Conservation (phyloP, 768 basidiomycete species). For the Suillus alpinus region DNA sequence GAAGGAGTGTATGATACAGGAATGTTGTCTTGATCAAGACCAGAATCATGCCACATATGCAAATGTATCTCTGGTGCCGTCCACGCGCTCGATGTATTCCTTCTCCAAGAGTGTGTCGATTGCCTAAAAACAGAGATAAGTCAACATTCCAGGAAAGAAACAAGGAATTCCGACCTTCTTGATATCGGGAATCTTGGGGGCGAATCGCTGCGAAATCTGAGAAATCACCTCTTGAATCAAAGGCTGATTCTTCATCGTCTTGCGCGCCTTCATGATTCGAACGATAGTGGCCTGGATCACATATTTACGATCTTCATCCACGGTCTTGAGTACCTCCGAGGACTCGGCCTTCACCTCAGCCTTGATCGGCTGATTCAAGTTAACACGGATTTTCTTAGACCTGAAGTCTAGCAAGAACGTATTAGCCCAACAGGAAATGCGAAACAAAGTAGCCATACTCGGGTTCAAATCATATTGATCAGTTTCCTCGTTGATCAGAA, state of each 20-base stretch:
- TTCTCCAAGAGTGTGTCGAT: constrained; percentile 93
- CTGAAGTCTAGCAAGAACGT: constrained; percentile 63
- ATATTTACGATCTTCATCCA: constrained; percentile 96
- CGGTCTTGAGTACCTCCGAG: constrained; percentile 85
- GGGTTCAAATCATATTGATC: constrained; percentile 94
- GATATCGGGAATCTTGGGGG: constrained; percentile 93
- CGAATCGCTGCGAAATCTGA: constrained; percentile 83
- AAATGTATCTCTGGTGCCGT: constrained; percentile 80
- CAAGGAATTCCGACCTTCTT: constrained; percentile 68
- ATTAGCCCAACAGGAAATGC: background rate
- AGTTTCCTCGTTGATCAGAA: constrained; percentile 83
- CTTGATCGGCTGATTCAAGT: constrained; percentile 90
- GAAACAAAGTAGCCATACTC: constrained; percentile 33
- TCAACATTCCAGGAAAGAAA: background rate
- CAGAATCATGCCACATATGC: constrained; percentile 34
- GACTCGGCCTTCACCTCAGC: constrained; percentile 92
- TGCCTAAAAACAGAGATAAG: constrained; percentile 47
- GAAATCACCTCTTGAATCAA: constrained; percentile 89
- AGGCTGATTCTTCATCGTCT: constrained; percentile 92
- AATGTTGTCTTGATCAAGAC: background rate
- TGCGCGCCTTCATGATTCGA: constrained; percentile 93
- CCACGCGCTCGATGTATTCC: constrained; percentile 95
- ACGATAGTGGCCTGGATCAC: constrained; percentile 95
- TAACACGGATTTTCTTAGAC: constrained; percentile 91
- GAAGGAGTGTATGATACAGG: background rate